Evolutionary conservation across 768 basidiomycete species (phyloP).

Genomic region (Kwoniella shandongensis): DNA sequence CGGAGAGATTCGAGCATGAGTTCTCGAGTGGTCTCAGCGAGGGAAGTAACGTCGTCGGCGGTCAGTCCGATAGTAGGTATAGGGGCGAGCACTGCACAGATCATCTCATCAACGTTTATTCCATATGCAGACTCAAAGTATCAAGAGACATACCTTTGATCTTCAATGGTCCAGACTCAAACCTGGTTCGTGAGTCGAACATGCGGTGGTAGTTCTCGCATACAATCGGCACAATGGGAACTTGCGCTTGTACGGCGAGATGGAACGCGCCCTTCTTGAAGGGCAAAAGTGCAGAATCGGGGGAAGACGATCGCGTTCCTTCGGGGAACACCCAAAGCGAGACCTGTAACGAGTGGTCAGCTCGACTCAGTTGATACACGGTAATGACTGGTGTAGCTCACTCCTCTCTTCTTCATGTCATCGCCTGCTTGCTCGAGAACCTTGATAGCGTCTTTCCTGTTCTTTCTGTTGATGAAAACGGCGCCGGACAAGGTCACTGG

Average conservation of each 20-base stretch:
- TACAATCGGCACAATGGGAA: constrained; percentile 89
- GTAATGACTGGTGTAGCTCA: constrained; percentile 24
- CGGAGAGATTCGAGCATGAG: constrained; percentile 75
- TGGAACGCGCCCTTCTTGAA: constrained; percentile 99
- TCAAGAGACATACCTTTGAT: constrained; percentile 66
- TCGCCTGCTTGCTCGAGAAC: constrained; percentile 76
- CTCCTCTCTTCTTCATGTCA: constrained; percentile 64
- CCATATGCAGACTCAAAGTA: not conserved
- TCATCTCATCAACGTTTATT: not conserved
- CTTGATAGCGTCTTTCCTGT: constrained; percentile 67
- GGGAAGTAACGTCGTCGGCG: constrained; percentile 66
- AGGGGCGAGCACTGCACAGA: constrained; percentile 76
- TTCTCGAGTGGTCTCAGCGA: constrained; percentile 68
- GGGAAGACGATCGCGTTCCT: constrained; percentile 78
- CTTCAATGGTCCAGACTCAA: constrained; percentile 73
- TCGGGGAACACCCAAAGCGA: constrained; percentile 96
- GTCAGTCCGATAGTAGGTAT: constrained; percentile 73
- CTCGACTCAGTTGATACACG: not conserved
- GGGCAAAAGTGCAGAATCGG: constrained; percentile 68
- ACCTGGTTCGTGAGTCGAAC: constrained; percentile 66
- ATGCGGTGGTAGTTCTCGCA: constrained; percentile 89
- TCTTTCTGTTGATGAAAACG: constrained; percentile 86
- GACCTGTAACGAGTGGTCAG: constrained; percentile 52
- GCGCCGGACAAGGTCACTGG: constrained; percentile 77
- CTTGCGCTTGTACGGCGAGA: constrained; percentile 78